Evolutionary conservation across 2,329 filamentous ascomycete genomes (phyloP), one percentile per base, ranked within the genome.

Genomic region (Sphaerostilbella broomeana): DNA sequence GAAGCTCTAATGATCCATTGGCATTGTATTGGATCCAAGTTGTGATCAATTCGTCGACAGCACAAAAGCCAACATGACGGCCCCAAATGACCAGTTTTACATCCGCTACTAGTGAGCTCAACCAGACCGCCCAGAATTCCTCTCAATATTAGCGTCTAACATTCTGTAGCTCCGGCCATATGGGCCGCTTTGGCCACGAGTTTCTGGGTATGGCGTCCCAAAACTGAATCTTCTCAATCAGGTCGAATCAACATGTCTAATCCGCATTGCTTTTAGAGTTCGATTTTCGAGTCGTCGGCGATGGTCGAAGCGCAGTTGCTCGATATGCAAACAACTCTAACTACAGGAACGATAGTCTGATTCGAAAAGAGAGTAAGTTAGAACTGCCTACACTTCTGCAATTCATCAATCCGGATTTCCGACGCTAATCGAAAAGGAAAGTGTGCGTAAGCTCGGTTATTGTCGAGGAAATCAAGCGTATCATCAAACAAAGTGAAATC

Each of bases 281-380:
- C 62, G 92, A 98, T 62, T 92, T 98, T 57, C 79, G 90, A 40
- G 86, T 88, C 17, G 77, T 97, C 31, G 87, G 87, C 39, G 92
- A 98, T 61, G 92, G 92, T 36, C 80, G 86, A 46, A 95, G 89
- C 59, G 92, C 92, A 6, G 86, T 92, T 37, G 88, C 90, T 21
- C 82, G 92, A 65, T 98, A 98, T 67, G 92, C 92, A 49, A 98
- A 98, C 73, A 98, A 98, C 66, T 97, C 90, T 42, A 98, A 98
- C 68, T 98, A 98, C 68, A 82, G 92, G 57, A 98, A 98, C 66
- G 92, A 98, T 62, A 95, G 89, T 47, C 70, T 98, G 52, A 98
- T 98, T 59, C 84, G 92, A 50, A 98, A 98, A 89, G 92, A 98
- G 72, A 98, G 92, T 95, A 72, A 53, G 88, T 64, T 29, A 34